Conservation (phyloP, 192 early-diverging fungal genomes). For the Helicostylum pulchrum region DNA sequence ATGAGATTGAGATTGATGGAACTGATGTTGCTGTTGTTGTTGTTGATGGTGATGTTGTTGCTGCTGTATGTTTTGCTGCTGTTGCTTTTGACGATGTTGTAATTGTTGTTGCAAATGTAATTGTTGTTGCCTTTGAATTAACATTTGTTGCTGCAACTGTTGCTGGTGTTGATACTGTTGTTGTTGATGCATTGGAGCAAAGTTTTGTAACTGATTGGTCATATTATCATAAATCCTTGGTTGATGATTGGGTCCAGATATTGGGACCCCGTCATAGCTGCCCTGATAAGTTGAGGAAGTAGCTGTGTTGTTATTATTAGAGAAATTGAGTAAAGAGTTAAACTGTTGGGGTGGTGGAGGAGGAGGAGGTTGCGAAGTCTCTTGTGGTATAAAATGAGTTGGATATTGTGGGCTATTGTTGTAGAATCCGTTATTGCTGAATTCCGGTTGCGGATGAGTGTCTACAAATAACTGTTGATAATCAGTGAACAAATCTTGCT, state of each 20-base stretch:
- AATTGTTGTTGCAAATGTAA: neutral
- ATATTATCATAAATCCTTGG: slow-evolving; percentile 11
- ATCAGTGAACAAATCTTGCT: neutral
- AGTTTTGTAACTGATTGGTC: slow-evolving; percentile 6
- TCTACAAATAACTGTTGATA: neutral
- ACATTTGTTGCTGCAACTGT: neutral
- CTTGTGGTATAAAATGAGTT: slow-evolving; percentile 5
- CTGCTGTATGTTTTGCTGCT: neutral
- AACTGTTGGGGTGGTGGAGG: neutral
- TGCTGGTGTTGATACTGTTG: neutral
- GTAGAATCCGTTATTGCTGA: neutral
- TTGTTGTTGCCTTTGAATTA: neutral
- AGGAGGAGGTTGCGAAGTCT: neutral
- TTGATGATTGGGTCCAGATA: slow-evolving; percentile 17
- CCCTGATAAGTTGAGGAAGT: slow-evolving; percentile 8
- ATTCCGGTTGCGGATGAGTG: neutral
- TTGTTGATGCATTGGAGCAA: slow-evolving; percentile 9
- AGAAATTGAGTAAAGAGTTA: too few relatives aligned
- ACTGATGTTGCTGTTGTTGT: slow-evolving; percentile 6
- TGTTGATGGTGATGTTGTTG: slow-evolving; percentile 2
- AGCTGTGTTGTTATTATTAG: neutral
- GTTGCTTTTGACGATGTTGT: neutral
- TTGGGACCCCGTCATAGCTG: slow-evolving; percentile 21
- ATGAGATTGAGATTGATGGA: neutral
- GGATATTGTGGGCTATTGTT: slow-evolving; percentile 12